Evolutionary conservation across 1,284 basidiomycete genomes (phyloP), one percentile per base, ranked within the genome.

Genomic region (Ustilago shanxiensis): DNA sequence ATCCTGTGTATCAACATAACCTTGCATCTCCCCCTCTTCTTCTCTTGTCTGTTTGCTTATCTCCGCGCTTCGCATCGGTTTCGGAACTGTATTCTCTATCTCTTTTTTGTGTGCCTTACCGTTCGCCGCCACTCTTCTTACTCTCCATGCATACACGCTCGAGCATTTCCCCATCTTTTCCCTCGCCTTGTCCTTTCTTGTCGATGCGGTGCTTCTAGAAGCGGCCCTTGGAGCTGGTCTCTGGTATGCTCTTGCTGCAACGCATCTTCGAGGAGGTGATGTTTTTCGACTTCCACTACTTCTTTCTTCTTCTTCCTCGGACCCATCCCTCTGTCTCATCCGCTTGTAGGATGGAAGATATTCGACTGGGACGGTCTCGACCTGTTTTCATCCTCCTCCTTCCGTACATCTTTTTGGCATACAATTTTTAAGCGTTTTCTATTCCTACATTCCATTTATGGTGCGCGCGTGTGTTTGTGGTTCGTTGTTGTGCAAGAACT

Each of bases 401-500:
- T 50, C 52, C 31, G 37, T 60, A 24, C 28, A 31, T 39, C 31
- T 52, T 22, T 33, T 22, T 28, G 18, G 41, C 31, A 24, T 26
- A 35, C 7, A 24, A 24, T 13, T 41, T 6, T 24, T 10, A 45
- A 31, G 35, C 56, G 41, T 49, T 29, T 37, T 35, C 22, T 45
- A 7, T 45, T 22, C 28, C 20, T 33, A n/a, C 55, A 44, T 49
- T 49, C 33, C 33, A 37, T 44, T 1, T 39, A n/a, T 26, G 13
- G 16, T 7, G 26, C 33, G 3, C 45, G 10, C 11, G 31, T 50
- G 41, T 50, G 28, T 10, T 22, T 56, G 28, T 22, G 28, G 18
- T 11, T 78, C 69, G 3, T 51, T 64, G 6, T 90, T 45, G n/a
- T n/a, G 31, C n/a, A n/a, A n/a, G n/a, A n/a, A n/a, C n/a, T n/a